These are phyloP conservation scores for Saccharomycopsis crataegensis DNA, from an alignment of 1,139 yeast genomes.

Conservation along the genomic window DNA sequence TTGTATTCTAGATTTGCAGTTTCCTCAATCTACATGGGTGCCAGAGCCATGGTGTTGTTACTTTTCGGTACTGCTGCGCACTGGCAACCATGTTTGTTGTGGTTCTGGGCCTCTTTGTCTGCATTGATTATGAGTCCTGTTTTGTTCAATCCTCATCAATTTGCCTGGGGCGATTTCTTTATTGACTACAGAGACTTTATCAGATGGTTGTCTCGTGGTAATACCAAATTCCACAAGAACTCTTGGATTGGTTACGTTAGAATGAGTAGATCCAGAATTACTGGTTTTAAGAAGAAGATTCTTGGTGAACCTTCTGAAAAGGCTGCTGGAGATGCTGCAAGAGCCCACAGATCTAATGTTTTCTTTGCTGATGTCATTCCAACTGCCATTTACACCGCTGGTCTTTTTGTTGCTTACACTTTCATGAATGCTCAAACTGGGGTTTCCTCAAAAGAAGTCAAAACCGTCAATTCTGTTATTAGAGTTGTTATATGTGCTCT, in stretches of 20 bases:
- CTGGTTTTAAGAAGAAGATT: constrained; percentile 95
- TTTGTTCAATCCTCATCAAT: constrained; percentile 96
- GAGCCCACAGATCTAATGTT: constrained; percentile 88
- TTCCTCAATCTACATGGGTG: constrained; percentile 94
- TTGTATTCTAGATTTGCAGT: constrained; percentile 95
- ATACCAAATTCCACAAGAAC: constrained; percentile 97
- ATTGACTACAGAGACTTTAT: constrained; percentile 97
- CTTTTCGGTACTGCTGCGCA: constrained; percentile 86
- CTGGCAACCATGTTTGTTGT: constrained; percentile 95
- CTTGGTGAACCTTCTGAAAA: constrained; percentile 86
- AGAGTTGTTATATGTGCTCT: constrained; percentile 84
- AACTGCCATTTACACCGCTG: constrained; percentile 79
- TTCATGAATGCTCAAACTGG: constrained; percentile 97
- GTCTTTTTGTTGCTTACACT: constrained; percentile 84
- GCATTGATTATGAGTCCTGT: constrained; percentile 93
- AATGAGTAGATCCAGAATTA: constrained; percentile 90
- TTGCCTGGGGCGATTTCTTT: constrained; percentile 98
- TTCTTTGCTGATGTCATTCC: constrained; percentile 84
- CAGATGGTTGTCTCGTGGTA: constrained; percentile 98
- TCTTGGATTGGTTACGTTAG: constrained; percentile 99
- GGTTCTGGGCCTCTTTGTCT: constrained; percentile 97
- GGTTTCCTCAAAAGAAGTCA: constrained; percentile 49
- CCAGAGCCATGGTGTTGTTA: constrained; percentile 82
- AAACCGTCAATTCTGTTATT: constrained; percentile 67
- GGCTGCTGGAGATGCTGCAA: constrained; percentile 87